These are phyloP conservation scores for Teratosphaeria gauchensis DNA, from an alignment of 2,329 filamentous ascomycete genomes.

Conservation along the genomic window DNA sequence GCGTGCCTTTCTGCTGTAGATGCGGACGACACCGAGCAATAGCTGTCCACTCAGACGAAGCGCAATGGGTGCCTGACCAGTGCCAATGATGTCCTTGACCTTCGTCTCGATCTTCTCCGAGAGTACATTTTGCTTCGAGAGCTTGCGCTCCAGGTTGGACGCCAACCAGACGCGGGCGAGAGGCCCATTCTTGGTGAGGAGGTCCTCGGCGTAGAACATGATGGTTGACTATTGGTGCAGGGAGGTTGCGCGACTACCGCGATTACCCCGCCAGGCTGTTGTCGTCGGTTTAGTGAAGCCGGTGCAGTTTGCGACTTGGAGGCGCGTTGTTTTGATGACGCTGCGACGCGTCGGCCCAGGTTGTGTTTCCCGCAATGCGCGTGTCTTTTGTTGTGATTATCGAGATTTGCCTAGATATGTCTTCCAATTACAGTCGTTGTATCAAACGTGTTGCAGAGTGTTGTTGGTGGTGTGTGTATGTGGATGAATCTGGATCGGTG, in stretches of 20 bases:
- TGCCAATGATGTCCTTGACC: slow-evolving; percentile 88
- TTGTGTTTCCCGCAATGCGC: not conserved
- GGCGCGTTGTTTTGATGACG: slow-evolving; percentile 1
- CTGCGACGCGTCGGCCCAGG: not conserved
- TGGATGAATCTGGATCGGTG: not conserved
- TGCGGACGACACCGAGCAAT: slow-evolving; percentile 87
- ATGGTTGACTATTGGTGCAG: slow-evolving; percentile 3
- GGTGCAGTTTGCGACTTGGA: not conserved
- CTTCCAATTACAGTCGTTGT: not conserved
- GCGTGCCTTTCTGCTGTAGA: slow-evolving; percentile 93
- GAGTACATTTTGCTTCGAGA: slow-evolving; percentile 91
- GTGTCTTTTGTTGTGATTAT: not conserved
- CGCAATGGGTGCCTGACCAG: slow-evolving; percentile 88
- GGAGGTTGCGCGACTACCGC: not conserved
- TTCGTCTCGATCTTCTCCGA: slow-evolving; percentile 92
- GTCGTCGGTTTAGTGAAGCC: not conserved
- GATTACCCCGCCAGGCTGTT: not conserved
- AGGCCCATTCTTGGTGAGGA: slow-evolving; percentile 93
- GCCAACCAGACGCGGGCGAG: slow-evolving; percentile 97
- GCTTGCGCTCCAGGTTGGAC: slow-evolving; percentile 94
- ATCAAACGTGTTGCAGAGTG: not conserved
- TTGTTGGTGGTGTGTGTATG: not conserved
- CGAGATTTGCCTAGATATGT: not conserved
- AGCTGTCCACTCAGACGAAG: slow-evolving; percentile 88
- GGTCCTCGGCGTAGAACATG: slow-evolving; percentile 97